Base-by-base conservation (phyloP, 2,329 filamentous ascomycete species). In the Pseudogymnoascus sp. region DNA sequence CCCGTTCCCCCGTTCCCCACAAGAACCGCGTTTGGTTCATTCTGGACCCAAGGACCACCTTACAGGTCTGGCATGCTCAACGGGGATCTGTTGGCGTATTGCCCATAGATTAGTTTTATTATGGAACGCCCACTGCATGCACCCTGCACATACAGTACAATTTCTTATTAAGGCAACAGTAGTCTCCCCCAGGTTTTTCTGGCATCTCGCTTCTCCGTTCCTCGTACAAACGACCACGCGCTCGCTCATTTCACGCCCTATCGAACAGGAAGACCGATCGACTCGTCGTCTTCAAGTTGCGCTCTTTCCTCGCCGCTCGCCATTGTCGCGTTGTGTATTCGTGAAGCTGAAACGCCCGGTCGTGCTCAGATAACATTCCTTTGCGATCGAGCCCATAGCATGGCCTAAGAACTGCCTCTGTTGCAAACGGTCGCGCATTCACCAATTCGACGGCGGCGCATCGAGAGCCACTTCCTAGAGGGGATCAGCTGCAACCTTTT, bases 91-190 rank as follows among this genome's bases (percentile, higher is more conserved):
- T 54, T 16, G 51, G 51, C 14, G 28, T 57, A 57, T 57, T 57
- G 28, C 28, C 51, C 16, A 57, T 36, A 57, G 28, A 57, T 57
- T 57, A 57, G 28, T 57, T 54, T 57, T 57, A 57, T 57, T 57
- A 57, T 57, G 51, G 51, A 57, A 57, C 51, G 14, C 28, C 51
- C 51, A 34, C 28, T 36, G 28, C 28, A 57, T 36, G 51, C 51
- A 57, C 51, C 51, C 28, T 57, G 51, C 28, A 57, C 28, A 2
- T 34, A 34, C 25, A 34, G 51, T 57, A 57, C 28, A 21, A 57
- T 57, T 57, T 57, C 51, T 57, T 57, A 57, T 57, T 57, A 57
- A 57, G 51, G 51, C 51, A 57, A 57, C 51, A 57, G 51, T 57
- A 57, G 51, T 34, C 51, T 57, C 51, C 51, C 51, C 51, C 51